These are phyloP conservation scores for Trichoderma arundinaceum DNA, from an alignment of 2,329 filamentous ascomycete species.

Conservation along the genomic window DNA sequence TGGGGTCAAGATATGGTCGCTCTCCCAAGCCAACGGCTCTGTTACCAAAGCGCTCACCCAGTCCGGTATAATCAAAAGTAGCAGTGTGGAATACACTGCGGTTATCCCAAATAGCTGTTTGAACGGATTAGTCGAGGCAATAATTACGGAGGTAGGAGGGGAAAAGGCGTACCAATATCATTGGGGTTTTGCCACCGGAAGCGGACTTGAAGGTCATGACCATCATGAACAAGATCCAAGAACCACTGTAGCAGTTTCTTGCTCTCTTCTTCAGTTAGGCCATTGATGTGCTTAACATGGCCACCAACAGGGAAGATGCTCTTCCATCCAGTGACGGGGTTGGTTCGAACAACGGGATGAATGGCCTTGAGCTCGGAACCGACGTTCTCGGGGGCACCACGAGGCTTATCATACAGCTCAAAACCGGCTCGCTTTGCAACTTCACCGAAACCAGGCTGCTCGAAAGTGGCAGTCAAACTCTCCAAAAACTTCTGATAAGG, in stretches of 20 bases:
- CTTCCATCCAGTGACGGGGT: conserved; percentile 65
- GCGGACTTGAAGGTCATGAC: conserved; percentile 62
- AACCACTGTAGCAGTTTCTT: conserved; percentile 59
- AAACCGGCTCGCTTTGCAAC: conserved; percentile 53
- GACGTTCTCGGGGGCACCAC: conserved; percentile 58
- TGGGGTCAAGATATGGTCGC: conserved; percentile 58
- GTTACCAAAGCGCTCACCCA: conserved; percentile 56
- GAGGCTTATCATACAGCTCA: conserved; percentile 51
- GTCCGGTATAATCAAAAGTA: conserved; percentile 56
- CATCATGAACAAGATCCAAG: conserved; percentile 56
- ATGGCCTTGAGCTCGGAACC: conserved; percentile 55
- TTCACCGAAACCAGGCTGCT: conserved; percentile 56
- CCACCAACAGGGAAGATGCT: conserved; percentile 58
- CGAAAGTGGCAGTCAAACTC: conserved; percentile 60
- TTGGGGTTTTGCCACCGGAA: conserved; percentile 51
- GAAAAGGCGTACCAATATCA: conserved; percentile 45
- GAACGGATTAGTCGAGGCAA: not conserved
- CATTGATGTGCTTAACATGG: conserved; percentile 58
- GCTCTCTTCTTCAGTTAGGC: conserved; percentile 54
- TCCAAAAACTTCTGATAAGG: conserved; percentile 65
- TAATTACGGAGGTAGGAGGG: not conserved
- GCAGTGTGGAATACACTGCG: conserved; percentile 61
- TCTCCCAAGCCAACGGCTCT: conserved; percentile 60
- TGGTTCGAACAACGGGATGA: conserved; percentile 62
- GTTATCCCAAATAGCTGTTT: conserved; percentile 63